Conservation (phyloP, 345 rosid genomes). For the Barbarea vulgaris region DNA sequence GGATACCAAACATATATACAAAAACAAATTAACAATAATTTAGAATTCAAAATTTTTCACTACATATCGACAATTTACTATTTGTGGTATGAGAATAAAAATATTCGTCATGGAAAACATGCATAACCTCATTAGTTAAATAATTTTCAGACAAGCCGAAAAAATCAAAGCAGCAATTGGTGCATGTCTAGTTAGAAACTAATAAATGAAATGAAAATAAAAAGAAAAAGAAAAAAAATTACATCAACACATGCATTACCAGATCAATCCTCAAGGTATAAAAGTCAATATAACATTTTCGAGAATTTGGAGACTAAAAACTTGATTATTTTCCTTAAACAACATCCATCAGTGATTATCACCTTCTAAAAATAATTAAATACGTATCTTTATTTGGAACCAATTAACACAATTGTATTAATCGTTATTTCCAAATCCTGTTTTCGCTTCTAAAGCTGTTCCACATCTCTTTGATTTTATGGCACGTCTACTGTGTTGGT, state of each 20-base stretch:
- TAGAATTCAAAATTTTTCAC: background rate
- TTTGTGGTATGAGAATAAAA: background rate
- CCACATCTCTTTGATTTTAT: background rate
- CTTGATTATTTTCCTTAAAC: background rate
- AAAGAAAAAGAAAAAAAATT: background rate
- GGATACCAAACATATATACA: background rate
- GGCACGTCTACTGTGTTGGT: background rate
- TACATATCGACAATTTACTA: background rate
- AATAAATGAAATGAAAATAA: background rate
- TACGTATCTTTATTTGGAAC: background rate
- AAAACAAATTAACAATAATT: background rate
- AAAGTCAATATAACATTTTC: conserved; percentile 24
- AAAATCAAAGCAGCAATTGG: background rate
- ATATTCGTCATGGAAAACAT: background rate
- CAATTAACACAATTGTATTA: background rate
- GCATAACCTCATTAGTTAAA: background rate
- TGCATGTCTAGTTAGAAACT: background rate
- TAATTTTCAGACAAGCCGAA: background rate
- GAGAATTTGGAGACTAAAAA: background rate
- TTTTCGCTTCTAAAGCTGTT: no score
- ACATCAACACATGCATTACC: conserved; percentile 24
- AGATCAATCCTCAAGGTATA: background rate
- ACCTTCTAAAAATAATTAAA: background rate
- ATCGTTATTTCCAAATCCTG: background rate
- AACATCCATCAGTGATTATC: background rate